Percentiles rank a stretch among this genome's conserved stretches.
Conservation (phyloP, 1,284 basidiomycete species). For the Trametes polyzona region DNA sequence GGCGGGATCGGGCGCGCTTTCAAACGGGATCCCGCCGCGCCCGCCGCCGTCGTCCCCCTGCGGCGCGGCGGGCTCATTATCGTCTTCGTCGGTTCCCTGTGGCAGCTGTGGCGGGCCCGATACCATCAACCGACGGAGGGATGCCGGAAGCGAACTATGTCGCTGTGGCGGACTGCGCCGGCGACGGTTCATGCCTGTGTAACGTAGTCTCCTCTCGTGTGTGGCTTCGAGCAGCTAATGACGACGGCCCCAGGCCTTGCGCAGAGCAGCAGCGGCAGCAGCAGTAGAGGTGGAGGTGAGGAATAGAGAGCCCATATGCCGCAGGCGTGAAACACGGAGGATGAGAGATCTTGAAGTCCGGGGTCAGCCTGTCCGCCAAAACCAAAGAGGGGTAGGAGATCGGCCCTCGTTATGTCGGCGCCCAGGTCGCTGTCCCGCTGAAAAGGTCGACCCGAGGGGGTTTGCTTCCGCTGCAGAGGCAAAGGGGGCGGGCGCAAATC, state of each 20-base stretch:
- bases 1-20: slow-evolving; percentile 7
- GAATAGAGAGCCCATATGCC: slow-evolving; percentile 36
- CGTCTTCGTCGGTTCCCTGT: slow-evolving; percentile 15
- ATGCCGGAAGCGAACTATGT: slow-evolving; percentile 53
- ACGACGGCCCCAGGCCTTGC: slow-evolving; percentile 21
- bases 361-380: slow-evolving; percentile 24
- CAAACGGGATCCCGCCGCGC: slow-evolving; percentile 12
- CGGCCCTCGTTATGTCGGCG: slow-evolving; percentile 29
- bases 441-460: slow-evolving; percentile 36
- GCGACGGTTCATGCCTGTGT: slow-evolving; percentile 21
- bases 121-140: slow-evolving; percentile 30
- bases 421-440: slow-evolving; percentile 27
- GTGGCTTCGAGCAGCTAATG: slow-evolving; percentile 14
- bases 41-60: slow-evolving; percentile 6
- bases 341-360: slow-evolving; percentile 22
- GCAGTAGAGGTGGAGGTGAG: slow-evolving; percentile 25
- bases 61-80: slow-evolving; percentile 7
- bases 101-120: slow-evolving; percentile 41
- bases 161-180: slow-evolving; percentile 25
- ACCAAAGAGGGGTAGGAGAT: slow-evolving; percentile 28
- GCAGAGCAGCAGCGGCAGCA: slow-evolving; percentile 26
- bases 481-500: slow-evolving; percentile 28
- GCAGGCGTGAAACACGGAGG: slow-evolving; percentile 27
- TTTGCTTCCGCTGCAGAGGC: slow-evolving; percentile 41
- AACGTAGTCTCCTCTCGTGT: slow-evolving; percentile 2